Conservation (phyloP, 352 stramenopile genomes). For the Globisporangium nunn region DNA sequence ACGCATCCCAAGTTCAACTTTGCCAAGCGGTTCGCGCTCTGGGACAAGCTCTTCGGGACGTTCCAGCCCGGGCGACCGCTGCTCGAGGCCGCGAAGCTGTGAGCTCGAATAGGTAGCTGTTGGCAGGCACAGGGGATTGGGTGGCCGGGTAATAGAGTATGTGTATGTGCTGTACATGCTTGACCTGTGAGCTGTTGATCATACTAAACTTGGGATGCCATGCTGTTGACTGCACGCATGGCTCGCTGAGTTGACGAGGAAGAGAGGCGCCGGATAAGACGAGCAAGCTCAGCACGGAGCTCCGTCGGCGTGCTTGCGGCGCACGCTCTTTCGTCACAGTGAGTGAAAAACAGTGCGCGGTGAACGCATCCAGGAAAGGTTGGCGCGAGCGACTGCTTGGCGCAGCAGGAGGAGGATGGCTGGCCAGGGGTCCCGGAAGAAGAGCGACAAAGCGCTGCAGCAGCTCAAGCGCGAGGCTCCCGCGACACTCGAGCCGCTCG, state of each 20-base stretch:
- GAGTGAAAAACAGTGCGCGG: background rate
- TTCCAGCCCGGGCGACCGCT: constrained; percentile 36
- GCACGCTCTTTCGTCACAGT: too few relatives aligned
- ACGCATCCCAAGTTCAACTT: constrained; percentile 82
- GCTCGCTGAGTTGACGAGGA: background rate
- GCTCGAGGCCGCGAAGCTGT: background rate
- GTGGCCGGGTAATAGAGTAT: background rate
- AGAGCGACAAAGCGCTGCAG: constrained; percentile 33
- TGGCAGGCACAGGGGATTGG: background rate
- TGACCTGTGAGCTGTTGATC: background rate
- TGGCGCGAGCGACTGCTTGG: constrained; percentile 2
- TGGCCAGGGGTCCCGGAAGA: constrained; percentile 24
- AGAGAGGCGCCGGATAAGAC: background rate
- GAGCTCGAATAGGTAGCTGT: too few relatives aligned
- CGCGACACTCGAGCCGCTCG: constrained; percentile 49
- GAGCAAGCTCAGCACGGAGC: background rate
- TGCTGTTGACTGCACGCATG: too few relatives aligned
- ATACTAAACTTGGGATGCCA: too few relatives aligned
- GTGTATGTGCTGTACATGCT: background rate
- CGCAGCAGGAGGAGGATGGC: constrained; percentile 16
- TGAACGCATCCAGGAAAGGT: constrained; percentile 1
- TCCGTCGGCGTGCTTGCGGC: too few relatives aligned
- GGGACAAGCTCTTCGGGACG: constrained; percentile 81
- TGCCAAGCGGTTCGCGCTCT: constrained; percentile 83
- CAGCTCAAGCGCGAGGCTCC: constrained; percentile 31